Evolutionary conservation across 1,139 yeast genomes (phyloP).

Genomic region (Petasospora fabianii): DNA sequence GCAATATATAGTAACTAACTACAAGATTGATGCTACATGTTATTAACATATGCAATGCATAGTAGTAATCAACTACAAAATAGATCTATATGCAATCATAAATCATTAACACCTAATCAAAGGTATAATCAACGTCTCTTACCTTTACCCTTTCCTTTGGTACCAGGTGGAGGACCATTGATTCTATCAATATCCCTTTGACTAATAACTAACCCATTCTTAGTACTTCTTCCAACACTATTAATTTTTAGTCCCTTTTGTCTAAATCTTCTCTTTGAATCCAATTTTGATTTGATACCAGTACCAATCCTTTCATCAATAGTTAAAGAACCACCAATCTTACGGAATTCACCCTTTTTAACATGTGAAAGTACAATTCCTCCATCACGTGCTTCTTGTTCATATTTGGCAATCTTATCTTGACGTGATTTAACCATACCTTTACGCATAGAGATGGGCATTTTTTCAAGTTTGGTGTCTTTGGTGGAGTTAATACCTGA

Average conservation of each 20-base stretch:
- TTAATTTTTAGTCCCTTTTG: conserved; percentile 79
- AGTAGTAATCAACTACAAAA: too few species aligned
- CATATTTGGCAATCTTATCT: conserved; percentile 52
- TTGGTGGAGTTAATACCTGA: conserved; percentile 46
- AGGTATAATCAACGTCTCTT: conserved; percentile 1
- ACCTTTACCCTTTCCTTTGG: conserved; percentile 7
- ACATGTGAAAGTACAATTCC: conserved; percentile 75
- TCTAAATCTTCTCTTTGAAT: conserved; percentile 36
- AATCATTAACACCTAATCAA: neutral
- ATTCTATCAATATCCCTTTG: conserved; percentile 61
- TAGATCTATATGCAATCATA: neutral
- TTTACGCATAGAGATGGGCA: conserved; percentile 86
- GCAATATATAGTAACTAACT: too few species aligned
- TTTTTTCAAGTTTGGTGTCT: conserved; percentile 54
- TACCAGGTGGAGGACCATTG: conserved; percentile 27
- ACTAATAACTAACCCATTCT: conserved; percentile 77
- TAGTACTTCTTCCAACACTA: conserved; percentile 73
- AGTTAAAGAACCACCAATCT: conserved; percentile 45
- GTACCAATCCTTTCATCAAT: conserved; percentile 59
- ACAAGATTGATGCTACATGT: too few species aligned
- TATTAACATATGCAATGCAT: too few species aligned
- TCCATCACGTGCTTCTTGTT: conserved; percentile 78
- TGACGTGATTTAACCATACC: conserved; percentile 68
- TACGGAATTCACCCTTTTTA: conserved; percentile 38
- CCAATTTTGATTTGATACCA: conserved; percentile 37